A percentile compares a stretch with the other conserved stretches of the same genome.
Conservation (phyloP, 495 filamentous ascomycete species). For the Neurospora discreta region DNA sequence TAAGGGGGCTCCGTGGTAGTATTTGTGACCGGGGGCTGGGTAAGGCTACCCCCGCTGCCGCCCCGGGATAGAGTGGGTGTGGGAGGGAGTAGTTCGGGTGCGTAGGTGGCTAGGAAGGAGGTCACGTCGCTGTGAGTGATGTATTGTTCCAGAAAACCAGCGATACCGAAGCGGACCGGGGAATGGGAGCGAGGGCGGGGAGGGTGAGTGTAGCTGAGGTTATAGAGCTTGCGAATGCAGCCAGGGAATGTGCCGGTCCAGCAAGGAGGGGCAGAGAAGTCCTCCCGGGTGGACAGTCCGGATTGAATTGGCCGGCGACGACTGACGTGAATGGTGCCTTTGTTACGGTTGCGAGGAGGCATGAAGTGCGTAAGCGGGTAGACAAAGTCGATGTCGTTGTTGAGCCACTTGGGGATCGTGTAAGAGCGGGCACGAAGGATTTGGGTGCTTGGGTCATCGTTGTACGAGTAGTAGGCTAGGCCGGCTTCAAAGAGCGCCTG, state of each 20-base stretch:
- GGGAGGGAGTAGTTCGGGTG: slow-evolving; percentile 31
- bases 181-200: slow-evolving; percentile 2
- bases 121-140: slow-evolving; percentile 48
- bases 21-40: neutral
- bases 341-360: slow-evolving; percentile 16
- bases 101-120: slow-evolving; percentile 40
- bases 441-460: slow-evolving; percentile 6
- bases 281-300: neutral
- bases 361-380: slow-evolving; percentile 33
- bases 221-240: slow-evolving; percentile 31
- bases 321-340: neutral
- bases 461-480: slow-evolving; percentile 25
- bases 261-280: slow-evolving; percentile 11
- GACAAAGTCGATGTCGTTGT: slow-evolving; percentile 29
- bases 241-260: slow-evolving; percentile 21
- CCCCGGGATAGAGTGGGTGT: slow-evolving; percentile 2
- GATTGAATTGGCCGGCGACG: neutral
- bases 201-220: slow-evolving; percentile 24
- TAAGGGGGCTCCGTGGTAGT: slow-evolving; percentile 13
- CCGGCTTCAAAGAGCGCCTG: slow-evolving; percentile 29
- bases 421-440: slow-evolving; percentile 31
- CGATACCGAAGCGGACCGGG: slow-evolving; percentile 45
- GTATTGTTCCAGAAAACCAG: slow-evolving; percentile 58
- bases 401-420: slow-evolving; percentile 34
- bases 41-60: neutral